phyloP scores from a whole-genome alignment of 129 eudicot genomes.

The Flaveria robusta region DNA sequence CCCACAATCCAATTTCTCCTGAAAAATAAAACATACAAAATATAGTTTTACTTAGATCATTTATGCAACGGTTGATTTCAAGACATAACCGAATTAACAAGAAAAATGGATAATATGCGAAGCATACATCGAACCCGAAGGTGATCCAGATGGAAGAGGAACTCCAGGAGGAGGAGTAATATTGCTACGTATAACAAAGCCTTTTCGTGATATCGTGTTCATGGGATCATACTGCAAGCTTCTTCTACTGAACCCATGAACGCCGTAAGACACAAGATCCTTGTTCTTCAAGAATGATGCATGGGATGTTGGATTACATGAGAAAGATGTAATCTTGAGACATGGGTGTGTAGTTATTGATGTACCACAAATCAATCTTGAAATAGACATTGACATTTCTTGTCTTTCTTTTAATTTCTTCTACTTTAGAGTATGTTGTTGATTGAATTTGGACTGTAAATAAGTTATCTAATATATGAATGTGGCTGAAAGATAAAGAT shows the following conservation, averaged over 20 bases:
- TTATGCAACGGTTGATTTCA: background rate
- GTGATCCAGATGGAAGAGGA: constrained; percentile 43
- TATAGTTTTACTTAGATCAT: background rate
- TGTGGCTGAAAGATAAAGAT: background rate
- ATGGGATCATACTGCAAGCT: constrained; percentile 27
- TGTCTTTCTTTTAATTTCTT: background rate
- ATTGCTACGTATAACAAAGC: constrained; percentile 33
- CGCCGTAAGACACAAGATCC: background rate
- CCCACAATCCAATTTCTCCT: constrained; percentile 61
- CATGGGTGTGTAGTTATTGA: constrained; percentile 2
- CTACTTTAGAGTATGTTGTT: background rate
- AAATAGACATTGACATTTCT: constrained; percentile 30
- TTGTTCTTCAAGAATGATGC: constrained; percentile 21
- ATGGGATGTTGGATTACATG: background rate
- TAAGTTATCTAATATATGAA: background rate
- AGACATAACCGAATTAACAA: background rate
- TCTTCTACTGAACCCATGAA: background rate
- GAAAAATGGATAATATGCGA: background rate
- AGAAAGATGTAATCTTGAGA: background rate
- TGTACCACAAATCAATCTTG: constrained; percentile 10
- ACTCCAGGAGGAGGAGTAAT: constrained; percentile 36
- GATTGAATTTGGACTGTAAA: background rate
- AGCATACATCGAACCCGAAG: constrained; percentile 48
- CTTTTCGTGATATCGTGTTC: background rate
- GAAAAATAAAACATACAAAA: background rate